Conservation (phyloP, 2,329 filamentous ascomycete species). For the Fusarium nygamai region DNA sequence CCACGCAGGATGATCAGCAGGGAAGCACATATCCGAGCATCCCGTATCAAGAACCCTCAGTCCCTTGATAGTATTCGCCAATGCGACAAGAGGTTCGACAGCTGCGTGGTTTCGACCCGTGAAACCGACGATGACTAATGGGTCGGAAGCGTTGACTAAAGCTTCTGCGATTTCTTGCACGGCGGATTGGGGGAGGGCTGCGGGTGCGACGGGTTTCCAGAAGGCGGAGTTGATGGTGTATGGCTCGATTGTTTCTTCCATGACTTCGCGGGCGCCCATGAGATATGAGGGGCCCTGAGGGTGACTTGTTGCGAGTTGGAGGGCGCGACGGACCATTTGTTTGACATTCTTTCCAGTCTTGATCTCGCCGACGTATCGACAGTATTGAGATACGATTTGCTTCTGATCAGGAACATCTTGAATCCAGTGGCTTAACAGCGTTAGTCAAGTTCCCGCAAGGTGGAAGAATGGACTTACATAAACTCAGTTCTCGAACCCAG, state of each 20-base stretch:
- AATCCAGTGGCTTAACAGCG: slow-evolving; percentile 6
- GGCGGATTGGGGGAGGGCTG: neutral
- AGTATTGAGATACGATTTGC: slow-evolving; percentile 24
- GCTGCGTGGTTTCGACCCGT: slow-evolving; percentile 4
- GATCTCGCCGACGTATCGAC: slow-evolving; percentile 17
- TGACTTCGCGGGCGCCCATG: slow-evolving; percentile 40
- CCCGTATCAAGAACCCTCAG: slow-evolving; percentile 21
- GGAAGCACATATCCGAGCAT: slow-evolving; percentile 25
- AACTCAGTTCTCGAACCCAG: slow-evolving; percentile 16
- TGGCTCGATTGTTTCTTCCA: slow-evolving; percentile 36
- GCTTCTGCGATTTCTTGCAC: slow-evolving; percentile 5
- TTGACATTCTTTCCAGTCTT: slow-evolving; percentile 6
- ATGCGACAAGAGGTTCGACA: neutral
- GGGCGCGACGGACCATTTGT: slow-evolving; percentile 18
- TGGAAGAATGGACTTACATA: neutral
- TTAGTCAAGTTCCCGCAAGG: neutral
- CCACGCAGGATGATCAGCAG: slow-evolving; percentile 19
- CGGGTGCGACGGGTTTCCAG: neutral
- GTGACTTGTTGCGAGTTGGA: slow-evolving; percentile 39
- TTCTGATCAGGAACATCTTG: slow-evolving; percentile 28
- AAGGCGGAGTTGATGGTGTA: neutral
- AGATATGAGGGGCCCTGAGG: slow-evolving; percentile 43
- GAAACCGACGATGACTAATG: slow-evolving; percentile 22
- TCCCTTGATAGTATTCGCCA: slow-evolving; percentile 1
- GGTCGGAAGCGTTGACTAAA: neutral